These are phyloP conservation scores for Russula brevipes DNA, from an alignment of 768 basidiomycete genomes.

Conservation along the genomic window DNA sequence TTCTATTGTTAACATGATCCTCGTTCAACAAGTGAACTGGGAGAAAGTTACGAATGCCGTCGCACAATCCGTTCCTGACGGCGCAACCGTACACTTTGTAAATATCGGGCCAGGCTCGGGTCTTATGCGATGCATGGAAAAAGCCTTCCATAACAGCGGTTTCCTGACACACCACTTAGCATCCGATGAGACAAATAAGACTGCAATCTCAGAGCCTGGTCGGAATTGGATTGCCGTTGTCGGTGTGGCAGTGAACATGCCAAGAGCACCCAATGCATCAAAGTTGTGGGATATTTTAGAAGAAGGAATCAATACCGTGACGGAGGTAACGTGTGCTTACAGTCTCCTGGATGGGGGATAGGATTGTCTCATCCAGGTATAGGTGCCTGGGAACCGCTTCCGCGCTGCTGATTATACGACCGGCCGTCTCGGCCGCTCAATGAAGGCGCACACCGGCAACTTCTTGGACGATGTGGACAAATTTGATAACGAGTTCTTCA, in stretches of 20 bases:
- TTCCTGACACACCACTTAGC: constrained; percentile 16
- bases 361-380: constrained; percentile 16
- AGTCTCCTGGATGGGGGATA: background rate
- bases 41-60: constrained; percentile 35
- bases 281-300: constrained; percentile 58
- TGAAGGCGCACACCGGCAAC: constrained; percentile 56
- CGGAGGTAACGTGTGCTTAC: constrained; percentile 41
- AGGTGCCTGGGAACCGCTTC: constrained; percentile 65
- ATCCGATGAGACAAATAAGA: background rate
- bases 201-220: constrained; percentile 24
- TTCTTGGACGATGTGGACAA: constrained; percentile 52
- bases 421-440: constrained; percentile 35
- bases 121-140: constrained; percentile 38
- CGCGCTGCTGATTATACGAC: constrained; percentile 38
- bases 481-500: constrained; percentile 71
- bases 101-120: constrained; percentile 48
- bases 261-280: constrained; percentile 45
- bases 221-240: constrained; percentile 61
- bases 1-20: constrained; percentile 21
- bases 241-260: constrained; percentile 59
- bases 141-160: constrained; percentile 29
- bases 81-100: constrained; percentile 35
- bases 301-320: constrained; percentile 50
- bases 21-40: constrained; percentile 39
- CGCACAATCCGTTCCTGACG: constrained; percentile 26